Evolutionary conservation across 2,329 filamentous ascomycete species (phyloP).

Genomic region (Claviceps fusiformis): DNA sequence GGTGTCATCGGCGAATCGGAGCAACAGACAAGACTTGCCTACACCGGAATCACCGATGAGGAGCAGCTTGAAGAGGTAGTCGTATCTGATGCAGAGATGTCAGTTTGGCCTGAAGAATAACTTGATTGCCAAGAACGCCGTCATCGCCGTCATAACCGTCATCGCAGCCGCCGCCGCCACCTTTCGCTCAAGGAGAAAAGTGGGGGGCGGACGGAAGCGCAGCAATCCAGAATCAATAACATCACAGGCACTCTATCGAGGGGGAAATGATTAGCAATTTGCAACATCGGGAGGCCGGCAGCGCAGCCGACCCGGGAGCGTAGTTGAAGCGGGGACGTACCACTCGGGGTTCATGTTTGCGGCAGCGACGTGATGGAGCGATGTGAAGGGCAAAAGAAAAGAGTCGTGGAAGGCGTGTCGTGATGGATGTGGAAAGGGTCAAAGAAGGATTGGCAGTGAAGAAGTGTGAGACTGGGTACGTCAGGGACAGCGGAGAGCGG

Average conservation of each 20-base stretch:
- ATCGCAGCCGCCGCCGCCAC: background rate
- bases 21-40: conserved; percentile 96
- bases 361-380: conserved; percentile 10
- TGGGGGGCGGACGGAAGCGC: background rate
- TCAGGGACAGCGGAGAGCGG: conserved; percentile 15
- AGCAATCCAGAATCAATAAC: background rate
- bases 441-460: conserved; percentile 11
- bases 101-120: conserved; percentile 6
- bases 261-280: conserved; percentile 2
- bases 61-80: conserved; percentile 99
- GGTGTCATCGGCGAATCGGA: conserved; percentile 97
- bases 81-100: conserved; percentile 59
- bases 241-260: conserved; percentile 1
- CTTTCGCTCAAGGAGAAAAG: background rate
- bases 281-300: conserved; percentile 14
- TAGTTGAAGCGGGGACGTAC: conserved; percentile 42
- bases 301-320: conserved; percentile 13
- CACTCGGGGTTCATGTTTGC: conserved; percentile 83
- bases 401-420: conserved; percentile 5
- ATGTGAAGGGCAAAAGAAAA: background rate
- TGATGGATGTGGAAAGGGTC: conserved; percentile 15
- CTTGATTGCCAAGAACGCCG: too few species aligned
- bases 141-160: background rate
- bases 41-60: conserved; percentile 99
- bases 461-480: conserved; percentile 16